These are phyloP conservation scores for Zasmidium citrigriseum DNA, from an alignment of 2,329 filamentous ascomycete genomes.

Conservation along the genomic window DNA sequence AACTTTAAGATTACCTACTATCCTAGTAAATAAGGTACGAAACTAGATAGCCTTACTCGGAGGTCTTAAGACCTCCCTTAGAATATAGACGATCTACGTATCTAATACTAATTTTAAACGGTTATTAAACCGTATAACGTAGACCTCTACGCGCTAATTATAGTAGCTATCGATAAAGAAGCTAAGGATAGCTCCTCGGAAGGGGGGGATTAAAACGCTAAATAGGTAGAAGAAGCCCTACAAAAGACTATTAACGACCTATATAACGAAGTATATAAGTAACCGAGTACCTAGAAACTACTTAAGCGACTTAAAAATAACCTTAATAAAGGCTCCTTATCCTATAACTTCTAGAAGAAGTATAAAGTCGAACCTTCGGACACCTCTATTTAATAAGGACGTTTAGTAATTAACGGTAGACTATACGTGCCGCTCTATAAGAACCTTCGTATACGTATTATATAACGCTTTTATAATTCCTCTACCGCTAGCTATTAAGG, in stretches of 20 bases:
- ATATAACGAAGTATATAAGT: not conserved
- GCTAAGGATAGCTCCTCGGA: no score
- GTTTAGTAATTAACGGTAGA: not conserved
- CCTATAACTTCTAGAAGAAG: not conserved
- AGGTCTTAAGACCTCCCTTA: not conserved
- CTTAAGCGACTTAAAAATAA: not conserved
- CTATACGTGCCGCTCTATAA: not conserved
- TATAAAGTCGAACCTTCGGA: not conserved
- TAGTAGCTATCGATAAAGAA: no score
- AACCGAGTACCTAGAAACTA: not conserved
- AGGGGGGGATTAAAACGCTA: no score
- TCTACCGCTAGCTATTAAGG: not conserved
- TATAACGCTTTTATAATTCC: not conserved
- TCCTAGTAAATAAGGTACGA: not conserved
- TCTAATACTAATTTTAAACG: no score
- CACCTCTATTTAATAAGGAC: not conserved
- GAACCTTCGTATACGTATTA: not conserved
- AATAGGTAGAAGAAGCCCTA: no score
- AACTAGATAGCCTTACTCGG: not conserved
- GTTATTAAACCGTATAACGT: no score
- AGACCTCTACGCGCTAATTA: no score
- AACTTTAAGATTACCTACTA: slow-evolving; percentile 31
- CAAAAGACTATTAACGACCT: no score
- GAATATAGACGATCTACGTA: not conserved
- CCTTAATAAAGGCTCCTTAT: not conserved